These are phyloP conservation scores for Aspergillus nanangensis DNA, from an alignment of 495 filamentous ascomycete genomes.

Conservation along the genomic window DNA sequence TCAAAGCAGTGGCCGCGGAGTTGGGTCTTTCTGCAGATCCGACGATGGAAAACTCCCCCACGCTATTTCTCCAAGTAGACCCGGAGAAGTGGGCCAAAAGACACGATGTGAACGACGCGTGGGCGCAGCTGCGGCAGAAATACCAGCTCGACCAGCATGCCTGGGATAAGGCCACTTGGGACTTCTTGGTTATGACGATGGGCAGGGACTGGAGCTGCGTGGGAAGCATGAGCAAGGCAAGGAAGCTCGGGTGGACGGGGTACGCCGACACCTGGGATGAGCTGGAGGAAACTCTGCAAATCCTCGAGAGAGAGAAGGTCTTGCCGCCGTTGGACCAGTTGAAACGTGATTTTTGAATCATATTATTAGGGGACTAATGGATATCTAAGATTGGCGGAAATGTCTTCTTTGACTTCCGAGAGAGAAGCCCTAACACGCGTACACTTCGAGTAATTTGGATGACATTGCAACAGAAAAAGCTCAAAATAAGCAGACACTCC, in stretches of 20 bases:
- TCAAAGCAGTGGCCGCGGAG: conserved; percentile 32
- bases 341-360: conserved; percentile 13
- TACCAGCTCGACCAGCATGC: conserved; percentile 43
- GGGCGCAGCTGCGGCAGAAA: conserved; percentile 36
- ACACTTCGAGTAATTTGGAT: too few relatives aligned
- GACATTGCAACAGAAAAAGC: too few relatives aligned
- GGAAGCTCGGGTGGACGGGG: conserved; percentile 36
- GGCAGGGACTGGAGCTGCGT: conserved; percentile 45
- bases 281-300: conserved; percentile 41
- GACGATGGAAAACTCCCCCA: conserved; percentile 11
- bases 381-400: too few relatives aligned
- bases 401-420: too few relatives aligned
- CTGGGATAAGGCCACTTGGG: conserved; percentile 55
- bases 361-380: too few relatives aligned
- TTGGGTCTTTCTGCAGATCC: conserved; percentile 34
- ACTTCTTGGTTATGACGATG: conserved; percentile 45
- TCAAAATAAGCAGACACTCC: too few relatives aligned
- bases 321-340: conserved; percentile 11
- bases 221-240: conserved; percentile 54
- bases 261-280: conserved; percentile 49
- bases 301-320: conserved; percentile 31
- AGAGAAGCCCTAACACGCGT: too few relatives aligned
- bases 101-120: conserved; percentile 47
- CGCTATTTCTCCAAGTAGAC: conserved; percentile 43
- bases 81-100: conserved; percentile 47